phyloP scores from a whole-genome alignment of 1,139 yeast species.

The Zygotorulaspora mrakii region DNA sequence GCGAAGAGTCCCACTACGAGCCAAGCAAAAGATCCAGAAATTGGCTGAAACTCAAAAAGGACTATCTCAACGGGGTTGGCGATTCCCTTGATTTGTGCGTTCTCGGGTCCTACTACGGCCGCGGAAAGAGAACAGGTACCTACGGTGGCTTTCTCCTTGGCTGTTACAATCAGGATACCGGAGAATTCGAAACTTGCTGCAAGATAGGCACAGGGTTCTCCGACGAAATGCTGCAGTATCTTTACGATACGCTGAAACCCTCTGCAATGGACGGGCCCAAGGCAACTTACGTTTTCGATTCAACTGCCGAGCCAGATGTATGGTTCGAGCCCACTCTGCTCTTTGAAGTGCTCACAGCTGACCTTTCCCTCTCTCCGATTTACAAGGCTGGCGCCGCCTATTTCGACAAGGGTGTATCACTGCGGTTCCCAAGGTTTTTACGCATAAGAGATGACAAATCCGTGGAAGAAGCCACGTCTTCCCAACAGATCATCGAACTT shows the following conservation, averaged over 20 bases:
- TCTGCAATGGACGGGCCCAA: conserved; percentile 68
- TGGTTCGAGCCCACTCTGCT: conserved; percentile 91
- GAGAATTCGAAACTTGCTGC: conserved; percentile 91
- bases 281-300: conserved; percentile 66
- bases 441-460: conserved; percentile 84
- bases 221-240: conserved; percentile 67
- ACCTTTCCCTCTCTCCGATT: conserved; percentile 84
- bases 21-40: conserved; percentile 93
- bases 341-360: conserved; percentile 94
- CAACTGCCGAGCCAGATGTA: conserved; percentile 78
- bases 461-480: conserved; percentile 83
- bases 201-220: conserved; percentile 97
- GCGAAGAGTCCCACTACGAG: conserved; percentile 78
- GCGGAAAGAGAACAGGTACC: conserved; percentile 89
- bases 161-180: conserved; percentile 82
- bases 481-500: conserved; percentile 86
- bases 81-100: conserved; percentile 93
- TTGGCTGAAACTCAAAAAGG: conserved; percentile 94
- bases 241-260: conserved; percentile 60
- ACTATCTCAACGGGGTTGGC: conserved; percentile 89
- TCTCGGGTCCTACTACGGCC: conserved; percentile 89
- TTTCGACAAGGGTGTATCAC: conserved; percentile 82
- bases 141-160: conserved; percentile 94
- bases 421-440: conserved; percentile 87
- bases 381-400: conserved; percentile 82